A percentile compares a stretch with the other conserved stretches of the same genome.
phyloP scores from a whole-genome alignment of 441 rosid genomes.

The Croton laevigatus region DNA sequence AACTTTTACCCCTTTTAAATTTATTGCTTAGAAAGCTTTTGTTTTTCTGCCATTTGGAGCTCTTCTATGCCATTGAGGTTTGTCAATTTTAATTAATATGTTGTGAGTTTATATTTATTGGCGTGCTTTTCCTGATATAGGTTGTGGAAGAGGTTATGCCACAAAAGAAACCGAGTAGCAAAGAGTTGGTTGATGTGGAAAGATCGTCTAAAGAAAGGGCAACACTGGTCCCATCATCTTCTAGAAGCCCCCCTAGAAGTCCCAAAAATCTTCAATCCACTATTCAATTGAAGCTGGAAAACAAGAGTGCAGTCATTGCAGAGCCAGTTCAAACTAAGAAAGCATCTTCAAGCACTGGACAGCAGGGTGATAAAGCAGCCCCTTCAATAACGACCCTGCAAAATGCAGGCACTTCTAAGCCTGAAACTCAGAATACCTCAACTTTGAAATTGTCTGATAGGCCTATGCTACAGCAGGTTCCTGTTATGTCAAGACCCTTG shows the following conservation, averaged over 20 bases:
- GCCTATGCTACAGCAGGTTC: constrained; percentile 36
- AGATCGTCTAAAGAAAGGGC: constrained; percentile 54
- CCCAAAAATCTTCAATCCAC: constrained; percentile 30
- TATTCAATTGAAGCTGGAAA: constrained; percentile 45
- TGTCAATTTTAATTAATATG: background rate
- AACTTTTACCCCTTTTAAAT: background rate
- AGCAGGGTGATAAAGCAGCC: constrained; percentile 42
- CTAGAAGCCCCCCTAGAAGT: constrained; percentile 43
- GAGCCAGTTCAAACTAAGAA: constrained; percentile 41
- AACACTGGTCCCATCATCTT: constrained; percentile 43
- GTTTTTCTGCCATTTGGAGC: background rate
- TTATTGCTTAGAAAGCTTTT: background rate
- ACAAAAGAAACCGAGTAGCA: constrained; percentile 38
- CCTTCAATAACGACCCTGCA: constrained; percentile 35
- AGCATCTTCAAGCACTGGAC: constrained; percentile 38
- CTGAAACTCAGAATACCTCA: constrained; percentile 46
- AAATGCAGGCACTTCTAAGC: constrained; percentile 30
- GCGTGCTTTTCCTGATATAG: constrained; percentile 21
- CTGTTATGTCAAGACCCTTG: constrained; percentile 76
- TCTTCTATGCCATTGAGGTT: background rate
- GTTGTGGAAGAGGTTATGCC: constrained; percentile 35
- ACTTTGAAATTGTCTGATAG: constrained; percentile 46
- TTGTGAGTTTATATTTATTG: constrained; percentile 7
- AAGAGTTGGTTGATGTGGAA: constrained; percentile 51
- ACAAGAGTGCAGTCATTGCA: constrained; percentile 33